Base-by-base conservation (phyloP, 2,329 filamentous ascomycete species). In the Talaromyces sp. region DNA sequence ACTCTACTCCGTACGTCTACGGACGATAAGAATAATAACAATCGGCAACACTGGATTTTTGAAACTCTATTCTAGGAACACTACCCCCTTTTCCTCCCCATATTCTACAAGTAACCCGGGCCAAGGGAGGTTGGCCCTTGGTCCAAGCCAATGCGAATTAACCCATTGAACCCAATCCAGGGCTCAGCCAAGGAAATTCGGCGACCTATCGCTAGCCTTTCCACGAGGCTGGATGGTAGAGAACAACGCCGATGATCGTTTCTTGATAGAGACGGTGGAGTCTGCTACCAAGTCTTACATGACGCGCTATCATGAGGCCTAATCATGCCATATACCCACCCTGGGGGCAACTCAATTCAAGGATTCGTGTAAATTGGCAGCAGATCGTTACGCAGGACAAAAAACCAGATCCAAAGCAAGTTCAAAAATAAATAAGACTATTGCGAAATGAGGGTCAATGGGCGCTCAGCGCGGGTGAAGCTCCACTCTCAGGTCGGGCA, bases 401-500 rank as follows among this genome's bases (percentile, higher is more conserved):
- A 44, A 25, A 25, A 13, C 44, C 44, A 47, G 44, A 47, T 47
- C 44, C 44, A 47, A 47, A 11, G 19, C 19, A 47, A 47, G 6
- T 7, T 47, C 44, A 47, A 47, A 17, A 47, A 47, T 17, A 13
- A 25, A 19, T 47, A 47, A 10, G 2, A 47, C 44, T 47, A 47
- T 22, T 25, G 17, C 36, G 36, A 39, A 30, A 53, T 19, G 27
- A 13, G 1, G 22, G 25, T 30, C 7, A 22, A 3, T 8, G 6
- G 3, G 19, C 53, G 30, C 44, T 47, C 19, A 42, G 22, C 64
- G 60, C 22, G 58, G 61, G 32, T 51, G 58, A 27, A 69, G 59
- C 39, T 59, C 60, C 47, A 70, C 58, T 44, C 62, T 63, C 33
- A 70, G 55, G 15, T 70, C 68, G 3, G 68, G 68, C 10, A 69